A percentile compares a stretch with the other conserved stretches of the same genome.
Conservation (phyloP, 2,329 filamentous ascomycete genomes). For the Xylaria sp. region DNA sequence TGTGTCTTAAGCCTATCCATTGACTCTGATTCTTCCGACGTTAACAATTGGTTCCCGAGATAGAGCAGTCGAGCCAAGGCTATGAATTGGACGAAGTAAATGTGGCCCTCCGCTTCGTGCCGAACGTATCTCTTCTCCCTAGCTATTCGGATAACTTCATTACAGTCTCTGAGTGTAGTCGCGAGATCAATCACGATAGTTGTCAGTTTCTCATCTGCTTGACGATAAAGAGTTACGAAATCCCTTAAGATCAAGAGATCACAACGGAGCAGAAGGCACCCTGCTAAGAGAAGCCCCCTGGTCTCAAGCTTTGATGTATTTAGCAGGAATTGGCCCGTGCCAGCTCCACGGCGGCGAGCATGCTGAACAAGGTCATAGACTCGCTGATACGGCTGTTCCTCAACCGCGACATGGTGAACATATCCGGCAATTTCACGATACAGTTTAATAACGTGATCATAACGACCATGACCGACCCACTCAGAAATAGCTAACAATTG, state of each 20-base stretch:
- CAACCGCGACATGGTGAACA: not conserved
- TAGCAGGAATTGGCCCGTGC: not conserved
- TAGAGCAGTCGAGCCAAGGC: constrained; percentile 46
- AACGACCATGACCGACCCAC: constrained; percentile 18
- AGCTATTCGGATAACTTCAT: not conserved
- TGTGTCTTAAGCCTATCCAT: not conserved
- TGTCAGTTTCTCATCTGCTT: not conserved
- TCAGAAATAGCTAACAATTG: constrained; percentile 17
- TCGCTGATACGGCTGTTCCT: constrained; percentile 17
- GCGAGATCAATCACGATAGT: constrained; percentile 33
- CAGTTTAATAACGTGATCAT: constrained; percentile 2
- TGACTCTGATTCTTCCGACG: not conserved
- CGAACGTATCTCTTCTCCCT: constrained; percentile 42
- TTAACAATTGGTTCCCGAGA: not conserved
- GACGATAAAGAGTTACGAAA: constrained; percentile 10
- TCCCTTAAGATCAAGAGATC: constrained; percentile 23
- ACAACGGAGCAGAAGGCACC: constrained; percentile 21
- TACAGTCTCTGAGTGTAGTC: not conserved
- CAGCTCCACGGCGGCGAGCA: not conserved
- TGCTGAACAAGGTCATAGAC: constrained; percentile 8
- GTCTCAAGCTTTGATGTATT: constrained; percentile 15
- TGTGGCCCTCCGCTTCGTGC: constrained; percentile 54
- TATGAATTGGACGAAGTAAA: constrained; percentile 56
- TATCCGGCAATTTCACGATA: constrained; percentile 8
- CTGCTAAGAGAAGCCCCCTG: constrained; percentile 12